Evolutionary conservation across 176 grass and related monocot species (phyloP).

Genomic region (Bolboschoenus planiculmis): DNA sequence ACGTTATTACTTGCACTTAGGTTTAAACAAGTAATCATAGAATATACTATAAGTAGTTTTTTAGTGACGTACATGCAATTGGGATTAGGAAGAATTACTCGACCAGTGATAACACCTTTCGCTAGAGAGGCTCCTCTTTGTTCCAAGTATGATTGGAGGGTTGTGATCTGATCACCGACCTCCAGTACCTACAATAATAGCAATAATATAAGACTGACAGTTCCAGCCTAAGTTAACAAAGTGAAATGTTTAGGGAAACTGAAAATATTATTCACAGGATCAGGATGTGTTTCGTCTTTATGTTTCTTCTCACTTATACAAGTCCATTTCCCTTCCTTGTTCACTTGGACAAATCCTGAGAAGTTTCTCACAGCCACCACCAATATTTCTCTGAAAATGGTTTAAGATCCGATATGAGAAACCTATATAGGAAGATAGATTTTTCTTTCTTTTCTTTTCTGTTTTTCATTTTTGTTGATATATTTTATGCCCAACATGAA

Average conservation of each 20-base stretch:
- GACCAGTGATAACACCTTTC: conserved; percentile 49
- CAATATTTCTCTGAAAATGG: conserved; percentile 56
- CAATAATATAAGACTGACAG: background rate
- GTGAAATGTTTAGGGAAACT: background rate
- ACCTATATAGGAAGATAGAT: background rate
- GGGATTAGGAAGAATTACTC: conserved; percentile 72
- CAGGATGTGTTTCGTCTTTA: conserved; percentile 37
- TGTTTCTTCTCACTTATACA: conserved; percentile 56
- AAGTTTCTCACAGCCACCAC: conserved; percentile 77
- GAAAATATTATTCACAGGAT: conserved; percentile 46
- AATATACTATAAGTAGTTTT: background rate
- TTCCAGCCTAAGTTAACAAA: background rate
- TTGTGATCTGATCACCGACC: conserved; percentile 53
- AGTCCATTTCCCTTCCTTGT: conserved; percentile 69
- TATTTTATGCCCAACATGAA: background rate
- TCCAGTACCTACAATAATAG: conserved; percentile 52
- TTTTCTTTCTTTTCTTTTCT: background rate
- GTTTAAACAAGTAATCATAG: no score
- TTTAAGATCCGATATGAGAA: background rate
- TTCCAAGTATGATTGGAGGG: conserved; percentile 87
- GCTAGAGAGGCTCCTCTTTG: conserved; percentile 66
- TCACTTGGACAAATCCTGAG: conserved; percentile 55
- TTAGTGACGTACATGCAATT: conserved; percentile 38
- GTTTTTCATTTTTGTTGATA: background rate
- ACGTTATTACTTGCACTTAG: background rate